phyloP scores from a whole-genome alignment of 306 rosid species.

The Prunus mira region DNA sequence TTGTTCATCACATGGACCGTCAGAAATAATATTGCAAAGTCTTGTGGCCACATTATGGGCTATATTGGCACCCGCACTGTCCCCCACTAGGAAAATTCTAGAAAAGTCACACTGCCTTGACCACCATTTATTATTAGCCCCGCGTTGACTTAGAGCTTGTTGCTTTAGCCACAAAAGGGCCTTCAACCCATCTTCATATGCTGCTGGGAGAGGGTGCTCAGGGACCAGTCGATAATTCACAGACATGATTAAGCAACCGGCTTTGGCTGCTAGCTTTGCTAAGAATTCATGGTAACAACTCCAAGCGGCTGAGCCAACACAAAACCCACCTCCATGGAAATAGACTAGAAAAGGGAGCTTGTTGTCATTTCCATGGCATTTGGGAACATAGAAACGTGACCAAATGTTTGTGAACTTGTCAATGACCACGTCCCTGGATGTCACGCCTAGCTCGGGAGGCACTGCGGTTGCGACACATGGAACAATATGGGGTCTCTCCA shows the following conservation, averaged over 20 bases:
- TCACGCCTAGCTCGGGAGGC: slow-evolving; percentile 41
- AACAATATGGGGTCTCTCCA: slow-evolving; percentile 62
- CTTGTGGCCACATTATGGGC: slow-evolving; percentile 52
- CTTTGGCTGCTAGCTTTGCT: slow-evolving; percentile 42
- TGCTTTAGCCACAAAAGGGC: slow-evolving; percentile 65
- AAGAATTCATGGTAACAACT: slow-evolving; percentile 74
- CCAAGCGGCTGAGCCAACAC: slow-evolving; percentile 89
- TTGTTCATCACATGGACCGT: slow-evolving; percentile 9
- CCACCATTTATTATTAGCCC: slow-evolving; percentile 52
- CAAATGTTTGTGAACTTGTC: slow-evolving; percentile 50
- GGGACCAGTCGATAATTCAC: slow-evolving; percentile 81
- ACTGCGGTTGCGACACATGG: slow-evolving; percentile 48
- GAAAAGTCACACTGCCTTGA: slow-evolving; percentile 46
- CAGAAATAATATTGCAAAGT: slow-evolving; percentile 1
- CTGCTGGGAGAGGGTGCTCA: slow-evolving; percentile 82
- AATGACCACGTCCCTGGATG: slow-evolving; percentile 53
- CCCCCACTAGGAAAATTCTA: slow-evolving; percentile 63
- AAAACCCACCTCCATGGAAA: slow-evolving; percentile 94
- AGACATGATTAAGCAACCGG: slow-evolving; percentile 60
- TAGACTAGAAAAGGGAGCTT: slow-evolving; percentile 60
- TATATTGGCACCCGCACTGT: slow-evolving; percentile 91
- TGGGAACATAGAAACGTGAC: slow-evolving; percentile 79
- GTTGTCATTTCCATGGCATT: background rate
- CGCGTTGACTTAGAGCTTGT: slow-evolving; percentile 20
- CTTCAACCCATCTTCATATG: slow-evolving; percentile 74